Evolutionary conservation across 768 basidiomycete genomes (phyloP).

Genomic region (Amanita pallidorosea): DNA sequence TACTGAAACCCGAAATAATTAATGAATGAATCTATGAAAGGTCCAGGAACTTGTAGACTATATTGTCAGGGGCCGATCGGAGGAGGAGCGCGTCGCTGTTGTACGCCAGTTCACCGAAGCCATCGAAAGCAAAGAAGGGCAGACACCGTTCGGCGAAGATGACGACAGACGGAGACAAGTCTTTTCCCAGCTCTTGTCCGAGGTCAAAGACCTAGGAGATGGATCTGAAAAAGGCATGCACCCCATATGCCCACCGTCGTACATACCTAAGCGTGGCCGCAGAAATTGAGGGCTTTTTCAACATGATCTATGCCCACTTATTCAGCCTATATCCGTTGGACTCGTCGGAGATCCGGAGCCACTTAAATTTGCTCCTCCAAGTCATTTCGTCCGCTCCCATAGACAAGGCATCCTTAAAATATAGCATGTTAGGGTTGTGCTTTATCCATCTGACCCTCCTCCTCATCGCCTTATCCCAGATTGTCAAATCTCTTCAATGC

Average conservation of each 20-base stretch:
- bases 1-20: not conserved
- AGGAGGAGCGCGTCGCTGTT: constrained; percentile 54
- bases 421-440: constrained; percentile 51
- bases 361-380: constrained; percentile 37
- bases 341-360: constrained; percentile 43
- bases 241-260: not conserved
- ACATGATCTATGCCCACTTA: constrained; percentile 67
- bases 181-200: constrained; percentile 46
- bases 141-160: constrained; percentile 45
- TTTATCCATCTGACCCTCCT: constrained; percentile 5
- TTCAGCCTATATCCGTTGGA: constrained; percentile 46
- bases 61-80: constrained; percentile 51
- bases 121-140: constrained; percentile 38
- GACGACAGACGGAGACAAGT: constrained; percentile 39
- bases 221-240: constrained; percentile 63
- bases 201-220: constrained; percentile 63
- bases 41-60: constrained; percentile 73
- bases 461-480: constrained; percentile 25
- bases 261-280: constrained; percentile 2
- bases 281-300: constrained; percentile 83
- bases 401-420: constrained; percentile 50
- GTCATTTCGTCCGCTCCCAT: constrained; percentile 45
- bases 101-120: constrained; percentile 59
- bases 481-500: constrained; percentile 79
- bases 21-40: constrained; percentile 23